These are phyloP conservation scores for Thalassiosira profunda DNA, from an alignment of 108 stramenopile genomes.

Conservation along the genomic window DNA sequence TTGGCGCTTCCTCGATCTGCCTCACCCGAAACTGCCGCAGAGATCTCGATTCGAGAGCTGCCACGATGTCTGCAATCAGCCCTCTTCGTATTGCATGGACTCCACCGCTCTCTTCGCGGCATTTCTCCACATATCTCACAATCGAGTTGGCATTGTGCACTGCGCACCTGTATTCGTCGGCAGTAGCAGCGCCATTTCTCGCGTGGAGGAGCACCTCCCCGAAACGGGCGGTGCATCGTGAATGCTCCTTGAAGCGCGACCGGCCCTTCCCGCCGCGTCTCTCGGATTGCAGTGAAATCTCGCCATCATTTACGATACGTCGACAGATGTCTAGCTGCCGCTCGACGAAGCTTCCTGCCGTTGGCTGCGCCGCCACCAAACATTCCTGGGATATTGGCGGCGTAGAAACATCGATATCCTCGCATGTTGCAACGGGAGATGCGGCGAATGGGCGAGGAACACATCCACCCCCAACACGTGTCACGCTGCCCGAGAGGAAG, in stretches of 20 bases:
- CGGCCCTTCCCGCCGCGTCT: not conserved
- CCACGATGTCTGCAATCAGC: conserved; percentile 4
- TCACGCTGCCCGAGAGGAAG: too few species aligned
- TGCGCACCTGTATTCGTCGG: not conserved
- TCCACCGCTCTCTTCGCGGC: not conserved
- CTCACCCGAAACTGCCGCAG: conserved; percentile 1
- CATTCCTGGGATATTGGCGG: too few species aligned
- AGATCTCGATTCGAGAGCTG: not conserved
- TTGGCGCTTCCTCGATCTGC: not conserved
- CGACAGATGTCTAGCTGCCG: not conserved
- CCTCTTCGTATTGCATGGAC: not conserved
- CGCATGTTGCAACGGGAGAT: too few species aligned
- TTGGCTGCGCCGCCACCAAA: too few species aligned
- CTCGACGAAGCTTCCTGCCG: not conserved
- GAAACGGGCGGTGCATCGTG: conserved; percentile 18
- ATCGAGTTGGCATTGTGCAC: conserved; percentile 3
- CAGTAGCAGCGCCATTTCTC: not conserved
- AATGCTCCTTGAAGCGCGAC: conserved; percentile 14
- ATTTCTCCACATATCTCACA: not conserved
- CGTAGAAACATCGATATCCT: too few species aligned
- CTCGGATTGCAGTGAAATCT: not conserved
- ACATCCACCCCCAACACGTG: too few species aligned
- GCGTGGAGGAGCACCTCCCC: conserved; percentile 22
- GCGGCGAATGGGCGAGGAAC: too few species aligned
- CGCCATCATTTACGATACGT: not conserved